These are phyloP conservation scores for Aristolochia fimbriata DNA, from an alignment of 164 flowering plant genomes.

Conservation along the genomic window DNA sequence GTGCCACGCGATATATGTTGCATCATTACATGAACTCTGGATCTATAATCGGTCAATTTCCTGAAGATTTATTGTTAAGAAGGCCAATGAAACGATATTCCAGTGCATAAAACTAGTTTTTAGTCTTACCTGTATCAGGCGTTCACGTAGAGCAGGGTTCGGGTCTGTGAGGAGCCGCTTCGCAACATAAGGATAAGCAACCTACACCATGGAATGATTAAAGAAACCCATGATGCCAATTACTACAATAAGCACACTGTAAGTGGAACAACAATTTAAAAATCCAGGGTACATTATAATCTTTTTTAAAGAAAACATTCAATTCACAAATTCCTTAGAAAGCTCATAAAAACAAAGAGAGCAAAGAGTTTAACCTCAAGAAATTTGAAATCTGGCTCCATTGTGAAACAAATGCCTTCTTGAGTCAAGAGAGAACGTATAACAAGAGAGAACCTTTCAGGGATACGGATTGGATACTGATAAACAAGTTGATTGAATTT, in stretches of 20 bases:
- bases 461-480: slow-evolving; percentile 93
- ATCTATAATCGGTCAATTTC: too few relatives aligned
- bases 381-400: slow-evolving; percentile 90
- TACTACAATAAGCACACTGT: too few relatives aligned
- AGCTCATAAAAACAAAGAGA: background rate
- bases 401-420: slow-evolving; percentile 93
- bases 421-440: slow-evolving; percentile 94
- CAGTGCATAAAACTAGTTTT: too few relatives aligned
- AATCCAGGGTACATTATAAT: background rate
- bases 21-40: too few relatives aligned
- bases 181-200: slow-evolving; percentile 95
- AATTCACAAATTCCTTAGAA: background rate
- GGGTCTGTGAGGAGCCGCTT: slow-evolving; percentile 97
- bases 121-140: slow-evolving; percentile 76
- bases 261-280: background rate
- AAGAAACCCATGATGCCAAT: too few relatives aligned
- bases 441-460: slow-evolving; percentile 97
- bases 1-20: too few relatives aligned
- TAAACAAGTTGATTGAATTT: slow-evolving; percentile 93
- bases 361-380: slow-evolving; percentile 61
- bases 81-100: background rate
- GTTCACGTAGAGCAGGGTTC: slow-evolving; percentile 95
- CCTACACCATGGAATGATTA: slow-evolving; percentile 27
- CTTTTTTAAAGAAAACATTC: background rate
- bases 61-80: background rate